Evolutionary conservation across 495 filamentous ascomycete genomes (phyloP).

Genomic region (Penicillium ochrochloron): DNA sequence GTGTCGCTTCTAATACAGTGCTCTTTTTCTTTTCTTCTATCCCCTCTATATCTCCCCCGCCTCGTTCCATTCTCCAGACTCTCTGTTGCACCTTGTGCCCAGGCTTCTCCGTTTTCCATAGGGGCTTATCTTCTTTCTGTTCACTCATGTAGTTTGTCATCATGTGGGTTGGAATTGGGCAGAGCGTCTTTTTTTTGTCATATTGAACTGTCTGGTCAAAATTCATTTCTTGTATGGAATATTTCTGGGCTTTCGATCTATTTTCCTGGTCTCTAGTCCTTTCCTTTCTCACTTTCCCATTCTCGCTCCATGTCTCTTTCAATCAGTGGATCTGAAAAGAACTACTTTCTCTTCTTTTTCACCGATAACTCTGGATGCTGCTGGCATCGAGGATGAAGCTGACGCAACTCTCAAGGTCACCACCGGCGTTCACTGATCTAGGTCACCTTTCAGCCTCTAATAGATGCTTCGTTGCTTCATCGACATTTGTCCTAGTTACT

Average conservation of each 20-base stretch:
- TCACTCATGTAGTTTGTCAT: slow-evolving; percentile 45
- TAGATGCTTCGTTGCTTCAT: neutral
- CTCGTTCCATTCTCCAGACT: slow-evolving; percentile 21
- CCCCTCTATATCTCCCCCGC: slow-evolving; percentile 20
- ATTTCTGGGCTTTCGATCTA: slow-evolving; percentile 17
- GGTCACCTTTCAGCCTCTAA: neutral
- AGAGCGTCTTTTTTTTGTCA: slow-evolving; percentile 30
- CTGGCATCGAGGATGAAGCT: neutral
- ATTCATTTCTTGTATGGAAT: slow-evolving; percentile 40
- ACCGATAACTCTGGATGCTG: neutral
- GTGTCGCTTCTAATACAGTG: slow-evolving; percentile 34
- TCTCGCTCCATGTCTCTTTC: slow-evolving; percentile 1
- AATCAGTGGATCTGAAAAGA: neutral
- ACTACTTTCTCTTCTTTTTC: neutral
- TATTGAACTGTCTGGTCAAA: slow-evolving; percentile 33
- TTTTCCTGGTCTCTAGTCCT: neutral
- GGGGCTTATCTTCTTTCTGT: slow-evolving; percentile 32
- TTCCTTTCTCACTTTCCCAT: neutral
- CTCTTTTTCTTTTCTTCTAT: slow-evolving; percentile 21
- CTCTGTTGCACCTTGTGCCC: slow-evolving; percentile 7
- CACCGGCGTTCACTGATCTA: neutral
- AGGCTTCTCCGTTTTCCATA: slow-evolving; percentile 5
- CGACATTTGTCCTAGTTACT: neutral
- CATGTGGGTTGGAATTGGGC: slow-evolving; percentile 40
- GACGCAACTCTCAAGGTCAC: neutral